Conservation (phyloP, 352 stramenopile genomes). For the Phytophthora podocarpi region DNA sequence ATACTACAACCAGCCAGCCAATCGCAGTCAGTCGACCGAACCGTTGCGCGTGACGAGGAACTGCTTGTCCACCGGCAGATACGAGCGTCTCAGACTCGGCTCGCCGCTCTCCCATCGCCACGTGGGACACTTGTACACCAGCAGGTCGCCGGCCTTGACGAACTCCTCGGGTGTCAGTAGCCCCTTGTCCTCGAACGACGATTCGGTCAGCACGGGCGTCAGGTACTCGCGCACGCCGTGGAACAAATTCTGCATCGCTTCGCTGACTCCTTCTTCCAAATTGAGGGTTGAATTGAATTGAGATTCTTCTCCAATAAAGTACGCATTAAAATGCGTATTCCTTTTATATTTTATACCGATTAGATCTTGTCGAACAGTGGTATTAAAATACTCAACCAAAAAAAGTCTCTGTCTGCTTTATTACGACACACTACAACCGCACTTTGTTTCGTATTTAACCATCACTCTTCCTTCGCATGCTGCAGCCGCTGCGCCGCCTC, state of each 20-base stretch:
- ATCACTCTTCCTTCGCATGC: too few relatives aligned
- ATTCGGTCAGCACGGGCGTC: constrained; percentile 91
- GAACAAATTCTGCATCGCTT: constrained; percentile 77
- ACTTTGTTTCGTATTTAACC: too few relatives aligned
- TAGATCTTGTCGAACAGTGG: too few relatives aligned
- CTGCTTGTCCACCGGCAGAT: constrained; percentile 87
- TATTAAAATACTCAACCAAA: too few relatives aligned
- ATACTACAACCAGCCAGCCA: neutral
- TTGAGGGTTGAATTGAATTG: too few relatives aligned
- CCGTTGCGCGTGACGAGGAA: constrained; percentile 86
- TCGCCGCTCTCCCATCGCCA: constrained; percentile 93
- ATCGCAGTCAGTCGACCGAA: constrained; percentile 4
- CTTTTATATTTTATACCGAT: neutral
- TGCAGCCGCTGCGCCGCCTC: constrained; percentile 35
- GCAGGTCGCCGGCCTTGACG: constrained; percentile 93
- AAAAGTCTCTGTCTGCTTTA: too few relatives aligned
- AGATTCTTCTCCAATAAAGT: constrained; percentile 12
- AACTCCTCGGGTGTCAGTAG: constrained; percentile 98
- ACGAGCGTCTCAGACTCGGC: constrained; percentile 53
- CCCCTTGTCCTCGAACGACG: constrained; percentile 93
- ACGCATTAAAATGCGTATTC: neutral
- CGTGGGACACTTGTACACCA: constrained; percentile 97
- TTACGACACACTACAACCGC: too few relatives aligned
- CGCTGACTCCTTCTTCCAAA: neutral
- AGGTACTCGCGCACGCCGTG: constrained; percentile 88